phyloP scores from a whole-genome alignment of 768 basidiomycete species.

The Xerocomellus amylosporus region DNA sequence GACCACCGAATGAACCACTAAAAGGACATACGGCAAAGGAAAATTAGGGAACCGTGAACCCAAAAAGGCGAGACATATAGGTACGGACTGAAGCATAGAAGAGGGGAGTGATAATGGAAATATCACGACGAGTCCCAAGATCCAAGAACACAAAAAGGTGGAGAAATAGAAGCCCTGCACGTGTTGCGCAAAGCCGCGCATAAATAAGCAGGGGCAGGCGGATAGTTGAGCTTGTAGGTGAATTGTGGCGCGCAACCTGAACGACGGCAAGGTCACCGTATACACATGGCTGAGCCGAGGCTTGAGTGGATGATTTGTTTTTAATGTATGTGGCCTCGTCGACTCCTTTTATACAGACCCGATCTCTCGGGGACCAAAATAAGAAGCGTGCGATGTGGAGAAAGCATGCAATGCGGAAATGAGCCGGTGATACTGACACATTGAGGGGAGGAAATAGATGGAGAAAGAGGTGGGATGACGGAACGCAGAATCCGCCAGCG shows the following conservation, averaged over 20 bases:
- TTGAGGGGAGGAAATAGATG: conserved; percentile 33
- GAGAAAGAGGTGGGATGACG: conserved; percentile 22
- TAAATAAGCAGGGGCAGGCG: conserved; percentile 33
- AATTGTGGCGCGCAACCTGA: conserved; percentile 26
- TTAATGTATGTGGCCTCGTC: conserved; percentile 33
- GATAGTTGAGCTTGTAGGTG: conserved; percentile 20
- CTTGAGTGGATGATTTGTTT: conserved; percentile 23
- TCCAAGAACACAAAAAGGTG: conserved; percentile 40
- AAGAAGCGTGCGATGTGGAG: conserved; percentile 38
- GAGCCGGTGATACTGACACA: conserved; percentile 44
- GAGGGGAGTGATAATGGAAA: conserved; percentile 18
- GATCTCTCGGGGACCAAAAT: conserved; percentile 30
- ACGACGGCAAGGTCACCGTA: conserved; percentile 25
- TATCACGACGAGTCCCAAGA: conserved; percentile 36
- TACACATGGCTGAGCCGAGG: conserved; percentile 34
- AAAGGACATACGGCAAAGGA: conserved; percentile 23
- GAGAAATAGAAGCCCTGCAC: conserved; percentile 29
- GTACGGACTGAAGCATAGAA: conserved; percentile 14
- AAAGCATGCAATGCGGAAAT: conserved; percentile 40
- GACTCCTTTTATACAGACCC: conserved; percentile 39
- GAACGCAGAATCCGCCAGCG: conserved; percentile 29
- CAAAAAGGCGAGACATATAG: conserved; percentile 21
- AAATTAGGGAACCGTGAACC: conserved; percentile 25
- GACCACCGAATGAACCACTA: conserved; percentile 23
- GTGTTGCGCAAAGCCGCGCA: conserved; percentile 24